Conservation (phyloP, 1,139 yeast genomes). For the Debaryomyces singareniensis region DNA sequence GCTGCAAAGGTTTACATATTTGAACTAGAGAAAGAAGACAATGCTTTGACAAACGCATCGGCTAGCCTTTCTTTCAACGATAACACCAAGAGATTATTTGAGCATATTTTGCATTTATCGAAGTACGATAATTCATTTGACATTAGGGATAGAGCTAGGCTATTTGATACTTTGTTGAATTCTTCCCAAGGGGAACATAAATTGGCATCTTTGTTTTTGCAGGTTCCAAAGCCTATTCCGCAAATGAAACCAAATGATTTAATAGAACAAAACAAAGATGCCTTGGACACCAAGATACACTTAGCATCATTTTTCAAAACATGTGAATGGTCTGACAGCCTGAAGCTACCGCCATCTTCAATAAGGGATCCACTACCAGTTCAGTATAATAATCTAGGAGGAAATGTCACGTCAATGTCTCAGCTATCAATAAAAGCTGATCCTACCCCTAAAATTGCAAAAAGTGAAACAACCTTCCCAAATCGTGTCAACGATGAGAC, state of each 20-base stretch:
- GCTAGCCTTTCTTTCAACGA: conserved; percentile 8
- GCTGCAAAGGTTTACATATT: conserved; percentile 68
- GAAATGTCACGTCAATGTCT: conserved; percentile 10
- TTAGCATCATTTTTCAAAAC: conserved; percentile 12
- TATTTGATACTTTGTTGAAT: conserved; percentile 49
- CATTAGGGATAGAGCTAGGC: conserved; percentile 79
- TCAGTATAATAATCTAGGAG: conserved; percentile 18
- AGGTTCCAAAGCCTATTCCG: conserved; percentile 76
- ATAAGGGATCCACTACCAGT: conserved; percentile 30
- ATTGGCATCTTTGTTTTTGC: conserved; percentile 70
- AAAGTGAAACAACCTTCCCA: conserved; percentile 2
- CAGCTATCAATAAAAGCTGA: conserved; percentile 8
- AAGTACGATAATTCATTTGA: conserved; percentile 74
- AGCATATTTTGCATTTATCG: conserved; percentile 56
- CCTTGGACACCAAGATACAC: neutral
- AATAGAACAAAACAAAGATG: neutral
- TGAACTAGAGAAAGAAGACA: conserved; percentile 33
- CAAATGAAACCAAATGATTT: conserved; percentile 1
- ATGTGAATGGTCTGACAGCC: conserved; percentile 31
- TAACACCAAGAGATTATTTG: conserved; percentile 50
- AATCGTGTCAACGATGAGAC: neutral
- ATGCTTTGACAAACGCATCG: conserved; percentile 21
- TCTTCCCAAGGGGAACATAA: conserved; percentile 33
- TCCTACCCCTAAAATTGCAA: conserved; percentile 4
- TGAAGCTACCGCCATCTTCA: conserved; percentile 24